Evolutionary conservation across 768 basidiomycete species (phyloP).

Genomic region (Lactarius akahatsu): DNA sequence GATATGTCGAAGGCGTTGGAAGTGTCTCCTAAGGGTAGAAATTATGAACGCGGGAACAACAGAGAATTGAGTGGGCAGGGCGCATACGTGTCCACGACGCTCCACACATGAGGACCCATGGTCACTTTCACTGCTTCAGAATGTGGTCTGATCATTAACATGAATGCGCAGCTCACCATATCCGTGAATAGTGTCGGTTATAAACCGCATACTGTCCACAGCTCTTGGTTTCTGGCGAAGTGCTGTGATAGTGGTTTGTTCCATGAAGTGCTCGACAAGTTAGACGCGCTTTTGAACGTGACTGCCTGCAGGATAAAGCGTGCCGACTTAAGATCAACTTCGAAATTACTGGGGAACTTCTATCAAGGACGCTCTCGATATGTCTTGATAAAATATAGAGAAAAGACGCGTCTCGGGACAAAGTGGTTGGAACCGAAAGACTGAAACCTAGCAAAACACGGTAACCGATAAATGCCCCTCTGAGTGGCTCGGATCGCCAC

Average conservation of each 20-base stretch:
- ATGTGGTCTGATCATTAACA: background rate
- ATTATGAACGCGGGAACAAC: background rate
- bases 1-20: constrained; percentile 72
- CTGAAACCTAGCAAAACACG: background rate
- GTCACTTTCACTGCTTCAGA: constrained; percentile 15
- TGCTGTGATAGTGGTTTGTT: background rate
- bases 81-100: constrained; percentile 69
- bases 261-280: constrained; percentile 10
- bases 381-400: background rate
- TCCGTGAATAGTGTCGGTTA: constrained; percentile 21
- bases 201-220: constrained; percentile 16
- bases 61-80: constrained; percentile 4
- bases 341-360: constrained; percentile 5
- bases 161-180: constrained; percentile 13
- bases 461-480: background rate
- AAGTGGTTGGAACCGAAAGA: constrained; percentile 3
- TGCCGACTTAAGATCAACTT: constrained; percentile 13
- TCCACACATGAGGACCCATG: constrained; percentile 39
- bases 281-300: constrained; percentile 8
- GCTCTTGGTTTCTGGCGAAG: constrained; percentile 3
- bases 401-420: background rate
- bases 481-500: background rate
- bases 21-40: constrained; percentile 51
- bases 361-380: background rate
- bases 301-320: constrained; percentile 17